Base-by-base conservation (phyloP, 352 stramenopile genomes). In the Phytopythium boreale region DNA sequence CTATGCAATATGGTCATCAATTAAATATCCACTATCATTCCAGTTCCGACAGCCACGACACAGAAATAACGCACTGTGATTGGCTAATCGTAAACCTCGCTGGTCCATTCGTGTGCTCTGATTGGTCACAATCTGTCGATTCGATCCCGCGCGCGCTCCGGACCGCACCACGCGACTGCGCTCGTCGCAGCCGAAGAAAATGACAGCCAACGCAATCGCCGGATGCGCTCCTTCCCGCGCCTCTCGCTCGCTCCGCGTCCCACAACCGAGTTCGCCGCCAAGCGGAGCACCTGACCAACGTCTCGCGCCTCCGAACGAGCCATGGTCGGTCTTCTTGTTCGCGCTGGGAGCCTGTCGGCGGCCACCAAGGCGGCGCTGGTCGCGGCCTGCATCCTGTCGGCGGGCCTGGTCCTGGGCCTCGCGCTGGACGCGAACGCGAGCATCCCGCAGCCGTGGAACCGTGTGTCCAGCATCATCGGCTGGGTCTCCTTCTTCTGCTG, bases 401-500 rank as follows among this genome's bases (percentile, higher is more conserved):
- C 74, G 12, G 79, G 79, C 15, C 56, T 84, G 19, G 31, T 67
- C 37, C 68, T 89, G 2, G 80, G 80, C 10, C 56, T 82, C 10
- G 66, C 61, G 31, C 72, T 84, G 41, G 56, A 87, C 52, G 75
- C 77, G 22, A 88, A 84, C 50, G 70, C 71, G 31, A 69, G 84
- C 68, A 84, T 88, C 56, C 79, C 79, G 11, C 63, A 82, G 62
- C 79, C 77, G 41, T 93, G 83, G 72, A 87, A 89, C 53, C 74
- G 79, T 62, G 69, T 93, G 47, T 91, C 82, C 34, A 82, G 73
- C 31, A 75, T 90, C 41, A 71, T 93, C 36, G 87, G 87, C 10
- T 95, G 85, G 85, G 63, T 89, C 47, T 95, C 94, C 74, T 96
- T 96, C 64, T 73, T 74, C 63, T 88, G 78, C 64, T 96, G 87